A percentile compares a stretch with the other conserved stretches of the same genome.
These are phyloP conservation scores for Corylus heterophylla DNA, from an alignment of 306 rosid genomes.

Conservation along the genomic window DNA sequence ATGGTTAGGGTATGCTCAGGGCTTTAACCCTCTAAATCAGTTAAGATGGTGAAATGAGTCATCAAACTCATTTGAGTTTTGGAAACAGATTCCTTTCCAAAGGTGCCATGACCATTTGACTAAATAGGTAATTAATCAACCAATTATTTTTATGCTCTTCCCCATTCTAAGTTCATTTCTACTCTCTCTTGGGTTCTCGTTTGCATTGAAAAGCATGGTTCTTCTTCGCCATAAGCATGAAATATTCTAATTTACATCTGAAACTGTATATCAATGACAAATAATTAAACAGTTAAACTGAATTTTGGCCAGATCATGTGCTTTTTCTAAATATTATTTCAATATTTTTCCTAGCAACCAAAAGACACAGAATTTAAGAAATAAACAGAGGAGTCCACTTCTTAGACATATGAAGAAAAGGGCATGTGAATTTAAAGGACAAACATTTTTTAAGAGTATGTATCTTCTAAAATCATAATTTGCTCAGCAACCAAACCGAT, in stretches of 20 bases:
- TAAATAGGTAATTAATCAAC: not conserved
- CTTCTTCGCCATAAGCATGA: not conserved
- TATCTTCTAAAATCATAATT: not conserved
- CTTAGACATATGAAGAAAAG: not conserved
- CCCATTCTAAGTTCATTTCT: not conserved
- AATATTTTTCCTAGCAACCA: not conserved
- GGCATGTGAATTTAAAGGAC: not conserved
- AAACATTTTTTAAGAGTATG: not conserved
- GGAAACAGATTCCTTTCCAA: not conserved
- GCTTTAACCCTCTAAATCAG: not conserved
- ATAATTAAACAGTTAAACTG: not conserved
- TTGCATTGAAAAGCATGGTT: not conserved
- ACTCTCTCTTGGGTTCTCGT: not conserved
- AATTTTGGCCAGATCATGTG: not conserved
- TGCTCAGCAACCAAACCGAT: not conserved
- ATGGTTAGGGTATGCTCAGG: not conserved
- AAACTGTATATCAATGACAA: not conserved
- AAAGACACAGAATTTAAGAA: not conserved
- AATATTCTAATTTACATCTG: not conserved
- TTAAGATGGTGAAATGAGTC: not conserved
- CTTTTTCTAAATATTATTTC: not conserved
- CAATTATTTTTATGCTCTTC: not conserved
- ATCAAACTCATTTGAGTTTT: not conserved
- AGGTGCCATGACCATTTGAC: conserved; percentile 1
- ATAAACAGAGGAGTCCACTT: not conserved